phyloP scores from a whole-genome alignment of 352 stramenopile species.

The Globisporangium nodosum region DNA sequence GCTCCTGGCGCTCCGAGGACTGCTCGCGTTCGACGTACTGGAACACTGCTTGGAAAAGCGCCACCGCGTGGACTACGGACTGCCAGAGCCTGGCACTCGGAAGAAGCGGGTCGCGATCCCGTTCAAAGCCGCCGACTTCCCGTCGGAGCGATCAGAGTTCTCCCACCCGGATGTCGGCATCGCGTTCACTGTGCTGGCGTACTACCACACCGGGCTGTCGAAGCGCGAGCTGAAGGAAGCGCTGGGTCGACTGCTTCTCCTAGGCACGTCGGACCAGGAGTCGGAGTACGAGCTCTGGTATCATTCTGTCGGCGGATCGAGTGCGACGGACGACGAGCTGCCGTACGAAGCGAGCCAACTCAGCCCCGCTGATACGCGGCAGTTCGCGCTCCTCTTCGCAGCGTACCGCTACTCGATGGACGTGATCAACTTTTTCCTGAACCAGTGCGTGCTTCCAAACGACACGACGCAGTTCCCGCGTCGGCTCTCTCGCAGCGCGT shows the following conservation, averaged over 20 bases:
- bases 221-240: constrained; percentile 38
- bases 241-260: constrained; percentile 17
- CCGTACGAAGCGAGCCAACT: constrained; percentile 33
- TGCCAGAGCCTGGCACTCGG: constrained; percentile 31
- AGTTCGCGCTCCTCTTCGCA: constrained; percentile 48
- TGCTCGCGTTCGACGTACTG: constrained; percentile 72
- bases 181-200: constrained; percentile 72
- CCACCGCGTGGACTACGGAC: constrained; percentile 76
- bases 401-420: constrained; percentile 59
- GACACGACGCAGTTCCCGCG: constrained; percentile 79
- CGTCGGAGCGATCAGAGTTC: constrained; percentile 80
- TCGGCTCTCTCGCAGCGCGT: constrained; percentile 65
- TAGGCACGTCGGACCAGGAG: constrained; percentile 12
- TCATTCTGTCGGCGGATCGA: constrained; percentile 4
- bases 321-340: constrained; percentile 22
- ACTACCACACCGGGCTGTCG: constrained; percentile 76
- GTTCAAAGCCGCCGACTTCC: constrained; percentile 80
- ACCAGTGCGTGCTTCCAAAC: constrained; percentile 68
- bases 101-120: constrained; percentile 78
- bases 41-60: constrained; percentile 82
- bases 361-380: constrained; percentile 59
- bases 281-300: constrained; percentile 15
- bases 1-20: constrained; percentile 66
- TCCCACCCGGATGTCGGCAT: constrained; percentile 86
- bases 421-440: constrained; percentile 85